Percentiles rank a stretch among this genome's conserved stretches.
Conservation (phyloP, 2,329 filamentous ascomycete species). For the Arthroderma sp. region DNA sequence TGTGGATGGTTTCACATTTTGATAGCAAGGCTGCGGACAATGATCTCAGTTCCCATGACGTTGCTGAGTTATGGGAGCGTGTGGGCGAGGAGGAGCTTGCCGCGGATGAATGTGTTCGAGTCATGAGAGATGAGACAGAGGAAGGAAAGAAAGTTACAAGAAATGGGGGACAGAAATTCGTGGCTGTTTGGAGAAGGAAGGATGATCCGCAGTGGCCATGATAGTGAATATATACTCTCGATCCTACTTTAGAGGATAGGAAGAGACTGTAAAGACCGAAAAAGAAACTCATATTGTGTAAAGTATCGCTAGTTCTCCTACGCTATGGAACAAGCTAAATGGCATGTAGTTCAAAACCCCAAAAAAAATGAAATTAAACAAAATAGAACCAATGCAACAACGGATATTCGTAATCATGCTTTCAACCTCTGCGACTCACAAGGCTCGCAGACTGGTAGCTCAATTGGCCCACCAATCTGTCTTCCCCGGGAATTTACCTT, state of each 20-base stretch:
- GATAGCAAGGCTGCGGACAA: slow-evolving; percentile 43
- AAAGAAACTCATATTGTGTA: background rate
- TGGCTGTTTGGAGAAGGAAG: slow-evolving; percentile 72
- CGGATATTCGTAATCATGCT: slow-evolving; percentile 29
- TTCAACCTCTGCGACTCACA: slow-evolving; percentile 54
- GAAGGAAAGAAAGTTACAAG: slow-evolving; percentile 93
- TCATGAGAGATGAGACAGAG: slow-evolving; percentile 69
- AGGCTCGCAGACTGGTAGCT: slow-evolving; percentile 49
- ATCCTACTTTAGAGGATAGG: background rate
- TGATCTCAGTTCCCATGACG: slow-evolving; percentile 61
- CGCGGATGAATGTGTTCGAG: slow-evolving; percentile 47
- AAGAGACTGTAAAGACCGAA: background rate
- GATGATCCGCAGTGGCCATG: slow-evolving; percentile 62
- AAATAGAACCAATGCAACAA: slow-evolving; percentile 1
- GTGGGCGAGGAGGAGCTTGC: slow-evolving; percentile 47
- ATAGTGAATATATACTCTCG: background rate
- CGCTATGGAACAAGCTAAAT: slow-evolving; percentile 2
- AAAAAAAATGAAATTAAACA: background rate
- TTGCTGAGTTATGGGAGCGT: slow-evolving; percentile 56
- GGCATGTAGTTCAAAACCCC: background rate
- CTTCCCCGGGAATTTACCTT: slow-evolving; percentile 35
- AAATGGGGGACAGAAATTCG: slow-evolving; percentile 81
- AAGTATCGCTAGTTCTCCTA: background rate
- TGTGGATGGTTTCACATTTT: slow-evolving; percentile 87
- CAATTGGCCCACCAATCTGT: slow-evolving; percentile 37